Evolutionary conservation across 2,329 filamentous ascomycete genomes (phyloP).

Genomic region (Aspergillus arachidicola): DNA sequence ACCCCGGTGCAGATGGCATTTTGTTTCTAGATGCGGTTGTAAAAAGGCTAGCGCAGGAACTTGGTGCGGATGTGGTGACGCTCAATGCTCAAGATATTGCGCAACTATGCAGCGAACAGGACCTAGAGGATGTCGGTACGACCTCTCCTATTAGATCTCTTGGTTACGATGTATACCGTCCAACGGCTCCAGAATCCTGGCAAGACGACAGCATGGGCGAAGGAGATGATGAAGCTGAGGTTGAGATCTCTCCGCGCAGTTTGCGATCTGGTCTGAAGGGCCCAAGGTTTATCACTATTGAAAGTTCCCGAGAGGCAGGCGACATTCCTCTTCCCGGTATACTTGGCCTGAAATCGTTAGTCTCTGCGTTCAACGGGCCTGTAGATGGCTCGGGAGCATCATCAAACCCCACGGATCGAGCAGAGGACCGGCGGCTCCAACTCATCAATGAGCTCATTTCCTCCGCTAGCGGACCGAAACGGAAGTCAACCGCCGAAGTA

Average conservation of each 20-base stretch:
- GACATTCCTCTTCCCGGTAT: conserved; percentile 38
- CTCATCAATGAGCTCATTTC: conserved; percentile 40
- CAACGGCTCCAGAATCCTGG: conserved; percentile 31
- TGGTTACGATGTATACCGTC: conserved; percentile 58
- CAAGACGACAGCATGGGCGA: conserved; percentile 52
- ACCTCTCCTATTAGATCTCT: conserved; percentile 46
- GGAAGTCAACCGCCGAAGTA: conserved; percentile 8
- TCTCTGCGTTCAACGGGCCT: conserved; percentile 35
- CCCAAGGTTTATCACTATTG: conserved; percentile 39
- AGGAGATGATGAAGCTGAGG: conserved; percentile 38
- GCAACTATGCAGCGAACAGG: conserved; percentile 47
- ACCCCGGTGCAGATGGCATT: conserved; percentile 59
- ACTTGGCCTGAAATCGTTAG: conserved; percentile 34
- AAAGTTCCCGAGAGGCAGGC: conserved; percentile 31
- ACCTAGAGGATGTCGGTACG: conserved; percentile 36
- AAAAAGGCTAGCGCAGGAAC: conserved; percentile 61
- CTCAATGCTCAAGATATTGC: conserved; percentile 51
- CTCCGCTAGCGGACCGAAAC: conserved; percentile 21
- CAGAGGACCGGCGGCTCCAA: conserved; percentile 36
- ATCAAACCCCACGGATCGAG: conserved; percentile 21
- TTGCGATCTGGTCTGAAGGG: conserved; percentile 22
- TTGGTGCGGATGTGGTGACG: conserved; percentile 49
- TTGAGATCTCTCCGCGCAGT: conserved; percentile 20
- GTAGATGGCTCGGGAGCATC: conserved; percentile 24
- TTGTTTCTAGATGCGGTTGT: conserved; percentile 63